These are phyloP conservation scores for Monascus purpureus DNA, from an alignment of 495 filamentous ascomycete genomes.

Conservation along the genomic window DNA sequence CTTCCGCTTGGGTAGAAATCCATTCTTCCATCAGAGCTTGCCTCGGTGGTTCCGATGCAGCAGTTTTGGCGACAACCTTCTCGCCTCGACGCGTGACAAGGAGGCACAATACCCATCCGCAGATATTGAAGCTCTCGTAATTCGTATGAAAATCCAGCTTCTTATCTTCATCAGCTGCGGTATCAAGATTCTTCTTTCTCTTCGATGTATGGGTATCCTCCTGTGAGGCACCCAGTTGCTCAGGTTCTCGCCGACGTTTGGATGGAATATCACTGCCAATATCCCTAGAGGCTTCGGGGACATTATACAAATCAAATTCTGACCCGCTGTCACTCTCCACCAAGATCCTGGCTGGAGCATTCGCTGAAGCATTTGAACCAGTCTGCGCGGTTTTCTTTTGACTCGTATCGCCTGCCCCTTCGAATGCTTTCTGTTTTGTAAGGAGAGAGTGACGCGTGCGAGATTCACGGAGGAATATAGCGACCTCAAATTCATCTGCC, in stretches of 20 bases:
- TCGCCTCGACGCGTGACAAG: slow-evolving; percentile 63
- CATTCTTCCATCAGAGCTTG: slow-evolving; percentile 88
- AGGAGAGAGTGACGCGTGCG: slow-evolving; percentile 80
- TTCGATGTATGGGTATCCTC: slow-evolving; percentile 7
- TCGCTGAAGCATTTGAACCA: slow-evolving; percentile 9
- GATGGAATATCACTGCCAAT: slow-evolving; percentile 3
- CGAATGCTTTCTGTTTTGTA: slow-evolving; percentile 63
- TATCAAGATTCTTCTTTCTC: slow-evolving; percentile 5
- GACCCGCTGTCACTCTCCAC: slow-evolving; percentile 28
- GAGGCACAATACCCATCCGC: slow-evolving; percentile 79
- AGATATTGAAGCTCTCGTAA: slow-evolving; percentile 92
- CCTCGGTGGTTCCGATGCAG: slow-evolving; percentile 25
- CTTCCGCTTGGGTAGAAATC: slow-evolving; percentile 57
- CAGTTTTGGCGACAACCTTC: slow-evolving; percentile 18
- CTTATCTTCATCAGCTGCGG: slow-evolving; percentile 53
- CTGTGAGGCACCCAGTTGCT: background rate
- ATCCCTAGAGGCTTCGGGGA: slow-evolving; percentile 17
- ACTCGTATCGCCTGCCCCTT: slow-evolving; percentile 34
- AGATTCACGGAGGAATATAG: slow-evolving; percentile 81
- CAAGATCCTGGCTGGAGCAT: slow-evolving; percentile 22
- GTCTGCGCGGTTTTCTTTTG: slow-evolving; percentile 36
- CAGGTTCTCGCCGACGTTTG: too few relatives aligned
- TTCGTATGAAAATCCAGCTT: slow-evolving; percentile 70
- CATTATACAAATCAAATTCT: slow-evolving; percentile 19
- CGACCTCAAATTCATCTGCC: slow-evolving; percentile 86